Evolutionary conservation across 1,284 basidiomycete species (phyloP).

Genomic region (Sphaerobolus stellatus): DNA sequence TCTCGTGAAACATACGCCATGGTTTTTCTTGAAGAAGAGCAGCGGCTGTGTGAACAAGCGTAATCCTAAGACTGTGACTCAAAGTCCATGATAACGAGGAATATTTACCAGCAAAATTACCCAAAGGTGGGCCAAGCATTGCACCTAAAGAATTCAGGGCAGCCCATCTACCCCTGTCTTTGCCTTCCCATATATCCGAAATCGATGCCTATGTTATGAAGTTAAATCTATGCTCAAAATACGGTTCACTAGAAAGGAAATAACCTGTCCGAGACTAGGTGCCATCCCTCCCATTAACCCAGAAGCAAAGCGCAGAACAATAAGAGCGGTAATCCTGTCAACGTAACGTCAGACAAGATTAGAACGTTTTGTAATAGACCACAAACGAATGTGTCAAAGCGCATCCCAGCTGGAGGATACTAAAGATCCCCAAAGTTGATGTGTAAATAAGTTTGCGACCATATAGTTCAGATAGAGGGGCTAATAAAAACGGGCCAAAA

Average conservation of each 20-base stretch:
- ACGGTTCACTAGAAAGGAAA: background rate
- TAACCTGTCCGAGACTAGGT: conserved; percentile 9
- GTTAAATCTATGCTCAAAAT: background rate
- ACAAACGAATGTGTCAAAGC: conserved; percentile 9
- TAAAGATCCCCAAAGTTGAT: conserved; percentile 5
- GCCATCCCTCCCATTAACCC: conserved; percentile 9
- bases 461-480: conserved; percentile 12
- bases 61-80: background rate
- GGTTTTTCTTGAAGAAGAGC: conserved; percentile 2
- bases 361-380: too few relatives aligned
- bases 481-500: conserved; percentile 9
- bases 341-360: background rate
- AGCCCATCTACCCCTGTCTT: conserved; percentile 6
- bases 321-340: conserved; percentile 9
- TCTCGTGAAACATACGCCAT: conserved; percentile 12
- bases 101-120: conserved; percentile 6
- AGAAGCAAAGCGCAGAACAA: conserved; percentile 7
- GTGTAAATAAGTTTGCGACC: conserved; percentile 11
- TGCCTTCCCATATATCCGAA: conserved; percentile 6
- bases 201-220: conserved; percentile 9
- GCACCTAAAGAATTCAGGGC: conserved; percentile 4
- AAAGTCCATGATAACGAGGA: background rate
- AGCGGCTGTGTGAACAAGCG: background rate
- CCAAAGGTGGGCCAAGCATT: conserved; percentile 12
- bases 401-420: conserved; percentile 8